These are phyloP conservation scores for Hypoxylon sp. DNA, from an alignment of 2,329 filamentous ascomycete genomes.

Conservation along the genomic window DNA sequence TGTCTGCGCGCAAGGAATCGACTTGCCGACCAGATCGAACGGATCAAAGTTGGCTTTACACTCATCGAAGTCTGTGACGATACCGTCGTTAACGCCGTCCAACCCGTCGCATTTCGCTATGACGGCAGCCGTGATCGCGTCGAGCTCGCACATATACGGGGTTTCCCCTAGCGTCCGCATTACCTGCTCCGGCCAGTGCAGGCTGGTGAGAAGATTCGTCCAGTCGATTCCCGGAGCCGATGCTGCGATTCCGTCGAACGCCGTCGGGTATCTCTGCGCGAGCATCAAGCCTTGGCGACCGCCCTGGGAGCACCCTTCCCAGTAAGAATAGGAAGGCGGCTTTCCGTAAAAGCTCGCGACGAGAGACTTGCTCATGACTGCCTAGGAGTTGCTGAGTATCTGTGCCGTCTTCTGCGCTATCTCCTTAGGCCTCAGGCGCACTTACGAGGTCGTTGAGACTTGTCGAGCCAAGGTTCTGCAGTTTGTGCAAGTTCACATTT, in stretches of 20 bases:
- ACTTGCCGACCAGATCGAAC: conserved; percentile 8
- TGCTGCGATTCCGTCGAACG: conserved; percentile 59
- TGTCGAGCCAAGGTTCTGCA: conserved; percentile 36
- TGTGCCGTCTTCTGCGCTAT: background rate
- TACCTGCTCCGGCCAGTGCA: conserved; percentile 43
- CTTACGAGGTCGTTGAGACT: conserved; percentile 14
- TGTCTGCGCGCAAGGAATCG: conserved; percentile 5
- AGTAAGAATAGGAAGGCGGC: conserved; percentile 53
- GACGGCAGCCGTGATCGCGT: conserved; percentile 39
- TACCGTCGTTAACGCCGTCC: conserved; percentile 51
- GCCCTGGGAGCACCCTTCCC: conserved; percentile 59
- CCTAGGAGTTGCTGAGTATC: conserved; percentile 18
- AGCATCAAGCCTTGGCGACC: conserved; percentile 59
- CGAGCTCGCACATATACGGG: conserved; percentile 47
- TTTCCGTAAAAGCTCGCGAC: conserved; percentile 52
- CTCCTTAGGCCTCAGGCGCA: background rate
- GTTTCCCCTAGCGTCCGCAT: conserved; percentile 35
- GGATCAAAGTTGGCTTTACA: conserved; percentile 43
- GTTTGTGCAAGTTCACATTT: conserved; percentile 35
- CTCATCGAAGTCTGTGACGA: conserved; percentile 48
- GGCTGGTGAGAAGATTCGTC: conserved; percentile 36
- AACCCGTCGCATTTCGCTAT: conserved; percentile 46
- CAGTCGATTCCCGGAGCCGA: conserved; percentile 34
- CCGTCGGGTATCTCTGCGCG: conserved; percentile 56
- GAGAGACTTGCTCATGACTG: conserved; percentile 53